These are phyloP conservation scores for Septoria petroselini DNA, from an alignment of 2,329 filamentous ascomycete species.

Conservation along the genomic window DNA sequence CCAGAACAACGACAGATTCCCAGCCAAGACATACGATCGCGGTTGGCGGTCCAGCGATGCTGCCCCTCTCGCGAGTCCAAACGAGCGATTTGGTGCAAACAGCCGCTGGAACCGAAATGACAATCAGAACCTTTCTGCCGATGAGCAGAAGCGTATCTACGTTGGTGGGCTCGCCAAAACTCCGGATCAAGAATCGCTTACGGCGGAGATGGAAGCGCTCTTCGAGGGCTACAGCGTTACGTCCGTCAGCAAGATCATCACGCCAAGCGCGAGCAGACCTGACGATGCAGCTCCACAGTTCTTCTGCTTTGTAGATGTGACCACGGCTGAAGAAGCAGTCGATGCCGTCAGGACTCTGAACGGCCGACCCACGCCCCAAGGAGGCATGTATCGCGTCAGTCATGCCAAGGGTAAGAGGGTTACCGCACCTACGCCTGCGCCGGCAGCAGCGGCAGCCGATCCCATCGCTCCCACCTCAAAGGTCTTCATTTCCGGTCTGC, in stretches of 20 bases:
- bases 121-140: slow-evolving; percentile 32
- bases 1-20: background rate
- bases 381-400: slow-evolving; percentile 25
- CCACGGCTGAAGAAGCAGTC: slow-evolving; percentile 29
- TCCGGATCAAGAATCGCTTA: slow-evolving; percentile 43
- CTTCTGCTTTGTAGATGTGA: slow-evolving; percentile 37
- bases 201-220: slow-evolving; percentile 44
- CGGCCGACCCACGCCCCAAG: slow-evolving; percentile 25
- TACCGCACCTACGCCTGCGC: slow-evolving; percentile 1
- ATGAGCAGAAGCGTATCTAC: slow-evolving; percentile 40
- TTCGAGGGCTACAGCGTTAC: slow-evolving; percentile 47
- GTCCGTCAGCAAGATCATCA: slow-evolving; percentile 48
- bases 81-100: slow-evolving; percentile 27
- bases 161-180: slow-evolving; percentile 48
- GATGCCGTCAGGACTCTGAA: slow-evolving; percentile 27
- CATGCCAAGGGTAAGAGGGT: slow-evolving; percentile 19
- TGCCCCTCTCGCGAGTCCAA: background rate
- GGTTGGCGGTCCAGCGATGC: slow-evolving; percentile 5
- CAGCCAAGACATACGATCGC: background rate
- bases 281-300: slow-evolving; percentile 17
- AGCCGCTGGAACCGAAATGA: slow-evolving; percentile 47
- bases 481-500: slow-evolving; percentile 48
- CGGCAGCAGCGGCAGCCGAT: slow-evolving; percentile 3
- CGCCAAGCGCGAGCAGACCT: slow-evolving; percentile 14
- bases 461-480: background rate